Conservation (phyloP, 495 filamentous ascomycete species). For the Xylaria sp. region DNA sequence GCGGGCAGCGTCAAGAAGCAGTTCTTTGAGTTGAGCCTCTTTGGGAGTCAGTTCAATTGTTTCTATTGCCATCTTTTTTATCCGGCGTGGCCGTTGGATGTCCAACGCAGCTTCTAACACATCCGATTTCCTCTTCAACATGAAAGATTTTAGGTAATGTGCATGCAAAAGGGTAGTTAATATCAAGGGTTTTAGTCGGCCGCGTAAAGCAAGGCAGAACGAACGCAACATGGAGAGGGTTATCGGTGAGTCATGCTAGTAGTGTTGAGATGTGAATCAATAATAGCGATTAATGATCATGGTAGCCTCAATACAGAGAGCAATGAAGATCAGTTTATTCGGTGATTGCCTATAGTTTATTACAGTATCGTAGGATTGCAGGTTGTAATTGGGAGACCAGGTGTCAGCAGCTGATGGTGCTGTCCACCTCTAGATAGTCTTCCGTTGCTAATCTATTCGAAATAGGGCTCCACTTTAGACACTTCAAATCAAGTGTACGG, state of each 20-base stretch:
- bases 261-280: background rate
- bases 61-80: conserved; percentile 38
- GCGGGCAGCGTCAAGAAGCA: conserved; percentile 77
- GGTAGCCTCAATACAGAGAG: background rate
- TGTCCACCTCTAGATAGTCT: background rate
- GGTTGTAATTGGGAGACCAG: too few species aligned
- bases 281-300: background rate
- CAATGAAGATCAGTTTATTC: background rate
- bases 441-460: background rate
- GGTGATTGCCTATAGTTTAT: background rate
- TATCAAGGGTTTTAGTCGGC: background rate
- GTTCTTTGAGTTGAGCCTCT: conserved; percentile 70
- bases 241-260: conserved; percentile 12
- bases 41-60: conserved; percentile 67
- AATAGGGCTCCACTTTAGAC: too few species aligned
- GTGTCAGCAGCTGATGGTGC: background rate
- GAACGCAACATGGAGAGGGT: background rate
- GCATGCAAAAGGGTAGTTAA: background rate
- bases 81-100: conserved; percentile 27
- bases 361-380: background rate
- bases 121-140: conserved; percentile 40
- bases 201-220: background rate
- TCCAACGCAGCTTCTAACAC: conserved; percentile 27
- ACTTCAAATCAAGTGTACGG: too few species aligned
- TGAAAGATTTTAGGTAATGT: background rate